phyloP scores from a whole-genome alignment of 2,329 filamentous ascomycete species.

The Aureobasidium melanogenum region DNA sequence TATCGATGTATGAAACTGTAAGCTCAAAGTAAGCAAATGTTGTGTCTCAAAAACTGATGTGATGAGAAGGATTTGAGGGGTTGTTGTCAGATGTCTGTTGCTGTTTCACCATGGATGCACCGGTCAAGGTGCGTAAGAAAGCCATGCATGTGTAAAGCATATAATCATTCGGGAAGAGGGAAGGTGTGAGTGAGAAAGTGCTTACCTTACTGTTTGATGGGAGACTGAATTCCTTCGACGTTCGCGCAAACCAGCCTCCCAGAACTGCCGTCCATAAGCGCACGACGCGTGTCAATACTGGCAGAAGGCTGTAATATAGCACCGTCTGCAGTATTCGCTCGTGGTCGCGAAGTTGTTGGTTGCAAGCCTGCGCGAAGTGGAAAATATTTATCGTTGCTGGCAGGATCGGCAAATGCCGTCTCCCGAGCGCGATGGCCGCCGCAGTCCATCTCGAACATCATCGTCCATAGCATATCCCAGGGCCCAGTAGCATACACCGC shows the following conservation, averaged over 20 bases:
- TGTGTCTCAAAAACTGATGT: background rate
- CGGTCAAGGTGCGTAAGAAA: constrained; percentile 64
- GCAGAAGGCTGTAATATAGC: background rate
- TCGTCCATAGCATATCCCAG: background rate
- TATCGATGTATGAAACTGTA: background rate
- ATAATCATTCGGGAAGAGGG: constrained; percentile 58
- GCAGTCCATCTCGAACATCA: background rate
- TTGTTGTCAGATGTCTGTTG: constrained; percentile 28
- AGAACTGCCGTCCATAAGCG: background rate
- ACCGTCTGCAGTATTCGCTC: background rate
- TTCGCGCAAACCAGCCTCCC: background rate
- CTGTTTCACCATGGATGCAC: constrained; percentile 45
- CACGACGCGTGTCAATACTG: background rate
- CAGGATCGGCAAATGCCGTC: background rate
- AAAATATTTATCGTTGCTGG: constrained; percentile 1
- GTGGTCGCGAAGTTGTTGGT: background rate
- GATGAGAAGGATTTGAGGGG: background rate
- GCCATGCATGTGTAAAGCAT: constrained; percentile 77
- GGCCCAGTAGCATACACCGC: background rate
- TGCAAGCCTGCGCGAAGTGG: background rate
- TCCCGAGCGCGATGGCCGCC: background rate
- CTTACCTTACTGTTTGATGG: background rate
- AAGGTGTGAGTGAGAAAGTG: background rate
- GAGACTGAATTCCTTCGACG: background rate
- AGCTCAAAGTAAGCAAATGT: background rate